A percentile compares a stretch with the other conserved stretches of the same genome.
phyloP scores from a whole-genome alignment of 139 green algal species.

The Edaphochlamys debaryana region DNA sequence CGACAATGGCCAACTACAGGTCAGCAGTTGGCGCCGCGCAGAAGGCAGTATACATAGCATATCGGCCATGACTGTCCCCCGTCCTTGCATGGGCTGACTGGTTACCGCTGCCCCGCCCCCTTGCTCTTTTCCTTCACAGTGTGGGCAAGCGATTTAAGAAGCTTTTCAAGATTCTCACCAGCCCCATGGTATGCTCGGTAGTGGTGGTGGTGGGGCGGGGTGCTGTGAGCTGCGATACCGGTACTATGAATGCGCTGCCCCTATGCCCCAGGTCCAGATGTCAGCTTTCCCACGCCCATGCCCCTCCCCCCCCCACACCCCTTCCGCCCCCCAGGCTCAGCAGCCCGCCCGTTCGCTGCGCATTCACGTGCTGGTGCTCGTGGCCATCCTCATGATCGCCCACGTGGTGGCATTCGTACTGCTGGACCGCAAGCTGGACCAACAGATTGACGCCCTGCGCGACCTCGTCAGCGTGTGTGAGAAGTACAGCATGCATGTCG shows the following conservation, averaged over 20 bases:
- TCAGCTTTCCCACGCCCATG: no score
- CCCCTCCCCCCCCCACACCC: neutral
- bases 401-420: neutral
- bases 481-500: no score
- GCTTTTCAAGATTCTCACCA: neutral
- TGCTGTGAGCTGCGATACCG: no score
- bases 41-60: no score
- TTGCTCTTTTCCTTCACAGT: no score
- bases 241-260: no score
- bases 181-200: neutral
- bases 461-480: neutral
- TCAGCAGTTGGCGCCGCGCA: no score
- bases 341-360: neutral
- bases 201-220: no score
- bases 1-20: no score
- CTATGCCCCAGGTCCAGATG: no score
- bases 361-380: neutral
- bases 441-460: neutral
- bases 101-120: neutral
- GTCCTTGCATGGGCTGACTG: no score
- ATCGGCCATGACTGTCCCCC: no score
- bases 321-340: neutral
- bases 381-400: neutral
- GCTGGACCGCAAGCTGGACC: neutral
- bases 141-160: slow-evolving; percentile 19